Conservation (phyloP, 805 yeast genomes). For the Blastobotrys americana region DNA sequence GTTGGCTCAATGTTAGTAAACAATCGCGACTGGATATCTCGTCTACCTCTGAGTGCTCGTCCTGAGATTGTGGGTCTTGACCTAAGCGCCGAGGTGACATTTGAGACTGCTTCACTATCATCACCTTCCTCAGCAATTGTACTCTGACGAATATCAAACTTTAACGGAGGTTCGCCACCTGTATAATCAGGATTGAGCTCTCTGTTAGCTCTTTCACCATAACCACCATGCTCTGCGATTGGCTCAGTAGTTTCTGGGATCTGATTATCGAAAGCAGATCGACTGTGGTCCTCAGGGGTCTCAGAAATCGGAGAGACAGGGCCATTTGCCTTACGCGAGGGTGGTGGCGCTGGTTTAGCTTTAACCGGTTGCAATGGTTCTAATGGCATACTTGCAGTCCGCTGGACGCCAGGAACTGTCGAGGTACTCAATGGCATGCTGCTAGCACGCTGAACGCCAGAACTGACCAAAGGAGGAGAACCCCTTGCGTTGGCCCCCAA, state of each 20-base stretch:
- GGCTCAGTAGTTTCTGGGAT: too few relatives aligned
- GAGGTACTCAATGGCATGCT: neutral
- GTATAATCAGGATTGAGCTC: conserved; percentile 2
- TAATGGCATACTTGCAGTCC: neutral
- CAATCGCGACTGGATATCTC: conserved; percentile 28
- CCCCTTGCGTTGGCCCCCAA: neutral
- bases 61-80: conserved; percentile 25
- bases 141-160: conserved; percentile 22
- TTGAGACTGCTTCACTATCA: conserved; percentile 27
- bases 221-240: conserved; percentile 1
- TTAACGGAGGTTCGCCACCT: conserved; percentile 15
- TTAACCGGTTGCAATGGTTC: neutral
- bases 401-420: neutral
- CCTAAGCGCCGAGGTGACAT: conserved; percentile 28
- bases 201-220: neutral
- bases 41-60: conserved; percentile 25
- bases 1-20: conserved; percentile 25
- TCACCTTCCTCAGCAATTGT: conserved; percentile 22
- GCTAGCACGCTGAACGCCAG: neutral
- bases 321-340: conserved; percentile 19
- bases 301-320: conserved; percentile 4
- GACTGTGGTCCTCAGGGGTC: neutral
- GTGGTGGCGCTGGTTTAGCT: conserved; percentile 16
- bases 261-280: too few relatives aligned
- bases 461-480: too few relatives aligned